phyloP scores from a whole-genome alignment of 1,284 basidiomycete species.

The Meripilus lineatus region DNA sequence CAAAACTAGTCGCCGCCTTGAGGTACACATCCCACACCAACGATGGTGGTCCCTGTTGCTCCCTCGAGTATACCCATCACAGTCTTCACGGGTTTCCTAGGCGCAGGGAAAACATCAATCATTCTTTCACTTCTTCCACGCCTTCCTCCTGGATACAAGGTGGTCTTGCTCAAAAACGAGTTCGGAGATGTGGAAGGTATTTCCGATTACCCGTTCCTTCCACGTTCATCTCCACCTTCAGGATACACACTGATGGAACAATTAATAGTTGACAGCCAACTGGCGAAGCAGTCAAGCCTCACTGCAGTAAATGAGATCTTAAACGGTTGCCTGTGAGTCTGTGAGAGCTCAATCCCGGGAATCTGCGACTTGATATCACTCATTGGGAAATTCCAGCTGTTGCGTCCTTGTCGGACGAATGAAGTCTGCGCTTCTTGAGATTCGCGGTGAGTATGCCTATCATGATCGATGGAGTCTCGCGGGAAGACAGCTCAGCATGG shows the following conservation, averaged over 20 bases:
- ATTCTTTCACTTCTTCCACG: constrained; percentile 81
- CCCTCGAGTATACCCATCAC: constrained; percentile 87
- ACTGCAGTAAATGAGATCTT: constrained; percentile 86
- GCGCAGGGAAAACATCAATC: constrained; percentile 62
- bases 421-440: constrained; percentile 83
- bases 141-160: constrained; percentile 78
- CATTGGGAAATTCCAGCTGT: no score
- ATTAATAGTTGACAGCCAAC: constrained; percentile 76
- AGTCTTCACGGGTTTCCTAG: constrained; percentile 82
- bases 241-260: not conserved
- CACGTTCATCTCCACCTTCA: no score
- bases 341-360: no score
- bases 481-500: no score
- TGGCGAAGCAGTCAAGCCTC: constrained; percentile 78
- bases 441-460: constrained; percentile 49
- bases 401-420: constrained; percentile 74
- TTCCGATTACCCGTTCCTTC: no score
- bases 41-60: no score
- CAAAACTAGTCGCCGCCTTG: no score
- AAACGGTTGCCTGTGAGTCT: constrained; percentile 83
- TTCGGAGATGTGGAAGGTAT: constrained; percentile 79
- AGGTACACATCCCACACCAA: no score
- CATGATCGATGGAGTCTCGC: not conserved
- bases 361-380: no score
- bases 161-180: constrained; percentile 86